phyloP scores from a whole-genome alignment of 768 basidiomycete genomes.

The Agaricus blazei region DNA sequence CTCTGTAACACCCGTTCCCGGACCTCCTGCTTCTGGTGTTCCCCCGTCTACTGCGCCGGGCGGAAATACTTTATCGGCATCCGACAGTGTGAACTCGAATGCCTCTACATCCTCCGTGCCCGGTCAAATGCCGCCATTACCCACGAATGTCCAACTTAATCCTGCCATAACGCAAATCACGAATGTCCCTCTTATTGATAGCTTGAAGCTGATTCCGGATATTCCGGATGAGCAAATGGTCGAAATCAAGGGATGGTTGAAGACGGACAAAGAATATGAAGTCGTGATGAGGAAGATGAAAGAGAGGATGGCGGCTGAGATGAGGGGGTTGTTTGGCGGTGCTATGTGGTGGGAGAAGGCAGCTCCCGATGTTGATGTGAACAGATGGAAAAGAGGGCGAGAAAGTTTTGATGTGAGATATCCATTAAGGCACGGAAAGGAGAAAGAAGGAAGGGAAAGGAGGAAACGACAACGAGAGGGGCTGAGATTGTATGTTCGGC shows the following conservation, averaged over 20 bases:
- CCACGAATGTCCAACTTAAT: constrained; percentile 43
- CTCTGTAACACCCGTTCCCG: constrained; percentile 4
- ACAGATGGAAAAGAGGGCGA: constrained; percentile 35
- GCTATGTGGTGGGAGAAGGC: constrained; percentile 64
- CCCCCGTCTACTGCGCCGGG: background rate
- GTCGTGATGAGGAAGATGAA: constrained; percentile 42
- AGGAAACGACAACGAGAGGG: constrained; percentile 62
- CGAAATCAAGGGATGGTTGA: constrained; percentile 59
- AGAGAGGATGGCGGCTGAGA: constrained; percentile 46
- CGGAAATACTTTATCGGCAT: constrained; percentile 1
- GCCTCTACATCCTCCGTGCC: constrained; percentile 12
- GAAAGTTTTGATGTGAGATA: constrained; percentile 51
- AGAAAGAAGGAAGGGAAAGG: constrained; percentile 29
- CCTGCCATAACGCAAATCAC: constrained; percentile 56
- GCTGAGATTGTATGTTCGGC: constrained; percentile 64
- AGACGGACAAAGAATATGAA: constrained; percentile 56
- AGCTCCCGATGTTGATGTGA: constrained; percentile 31
- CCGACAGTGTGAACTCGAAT: background rate
- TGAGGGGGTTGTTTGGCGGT: constrained; percentile 35
- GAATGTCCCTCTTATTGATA: constrained; percentile 53
- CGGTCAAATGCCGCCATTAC: constrained; percentile 28
- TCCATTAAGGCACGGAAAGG: constrained; percentile 30
- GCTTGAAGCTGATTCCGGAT: constrained; percentile 48
- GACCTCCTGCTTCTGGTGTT: background rate
- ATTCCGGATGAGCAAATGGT: constrained; percentile 46